A percentile compares a stretch with the other conserved stretches of the same genome.
Conservation (phyloP, 202 grass and related monocot genomes). For the Carex arenaria region DNA sequence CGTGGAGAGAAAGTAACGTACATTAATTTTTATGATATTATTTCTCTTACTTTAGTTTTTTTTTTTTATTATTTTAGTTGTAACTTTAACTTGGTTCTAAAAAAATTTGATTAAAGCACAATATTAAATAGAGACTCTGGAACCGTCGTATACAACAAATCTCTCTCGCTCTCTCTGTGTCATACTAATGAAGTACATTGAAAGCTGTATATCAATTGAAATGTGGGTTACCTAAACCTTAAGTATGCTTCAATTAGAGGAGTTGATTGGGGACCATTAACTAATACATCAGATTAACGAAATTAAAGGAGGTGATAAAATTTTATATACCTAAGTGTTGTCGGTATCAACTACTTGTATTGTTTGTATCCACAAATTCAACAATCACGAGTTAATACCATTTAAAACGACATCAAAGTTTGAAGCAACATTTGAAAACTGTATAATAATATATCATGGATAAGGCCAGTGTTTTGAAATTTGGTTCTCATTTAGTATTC, state of each 20-base stretch:
- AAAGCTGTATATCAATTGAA: too few species aligned
- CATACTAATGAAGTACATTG: too few species aligned
- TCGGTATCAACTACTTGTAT: background rate
- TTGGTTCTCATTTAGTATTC: too few species aligned
- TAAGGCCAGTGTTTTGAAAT: background rate
- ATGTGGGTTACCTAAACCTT: background rate
- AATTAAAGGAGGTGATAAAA: constrained; percentile 1
- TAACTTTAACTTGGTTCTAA: too few species aligned
- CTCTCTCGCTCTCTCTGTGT: too few species aligned
- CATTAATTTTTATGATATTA: too few species aligned
- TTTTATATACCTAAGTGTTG: background rate
- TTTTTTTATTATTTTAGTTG: too few species aligned
- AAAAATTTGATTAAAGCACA: too few species aligned
- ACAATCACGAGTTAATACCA: background rate
- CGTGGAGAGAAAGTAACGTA: too few species aligned
- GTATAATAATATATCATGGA: background rate
- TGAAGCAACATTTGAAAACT: background rate
- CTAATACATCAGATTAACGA: background rate
- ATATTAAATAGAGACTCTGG: too few species aligned
- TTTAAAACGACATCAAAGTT: background rate
- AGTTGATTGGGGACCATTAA: background rate
- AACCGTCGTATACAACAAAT: too few species aligned
- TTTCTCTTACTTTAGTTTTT: too few species aligned
- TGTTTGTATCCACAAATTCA: background rate
- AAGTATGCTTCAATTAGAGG: background rate